Conservation (phyloP, 495 filamentous ascomycete genomes). For the Neurospora sp. region DNA sequence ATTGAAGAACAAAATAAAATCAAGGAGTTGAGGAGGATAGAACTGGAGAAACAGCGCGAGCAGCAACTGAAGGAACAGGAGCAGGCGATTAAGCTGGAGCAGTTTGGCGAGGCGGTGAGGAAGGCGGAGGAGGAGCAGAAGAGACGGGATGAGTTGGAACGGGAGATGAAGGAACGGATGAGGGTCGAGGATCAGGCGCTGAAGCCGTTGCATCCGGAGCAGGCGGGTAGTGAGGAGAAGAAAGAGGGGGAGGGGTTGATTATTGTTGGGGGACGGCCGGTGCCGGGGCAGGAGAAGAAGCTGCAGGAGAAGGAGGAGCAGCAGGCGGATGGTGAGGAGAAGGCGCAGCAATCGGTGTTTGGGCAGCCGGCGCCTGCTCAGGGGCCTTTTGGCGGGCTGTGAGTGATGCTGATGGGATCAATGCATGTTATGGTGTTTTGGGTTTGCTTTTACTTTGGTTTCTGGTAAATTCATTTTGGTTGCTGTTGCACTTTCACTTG, state of each 20-base stretch:
- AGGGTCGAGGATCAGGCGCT: slow-evolving; percentile 1
- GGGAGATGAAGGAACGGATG: slow-evolving; percentile 12
- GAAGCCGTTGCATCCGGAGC: background rate
- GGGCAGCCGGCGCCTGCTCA: background rate
- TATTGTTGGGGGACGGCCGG: background rate
- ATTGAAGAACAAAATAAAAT: slow-evolving; percentile 35
- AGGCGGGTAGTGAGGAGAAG: background rate
- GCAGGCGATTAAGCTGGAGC: slow-evolving; percentile 4
- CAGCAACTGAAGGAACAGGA: slow-evolving; percentile 5
- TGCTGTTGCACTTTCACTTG: background rate
- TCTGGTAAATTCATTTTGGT: background rate
- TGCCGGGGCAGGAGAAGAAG: background rate
- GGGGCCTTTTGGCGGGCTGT: background rate
- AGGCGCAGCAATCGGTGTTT: no score
- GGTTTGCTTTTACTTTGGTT: background rate
- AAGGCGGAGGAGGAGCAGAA: slow-evolving; percentile 9
- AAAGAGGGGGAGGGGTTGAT: background rate
- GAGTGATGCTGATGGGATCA: background rate
- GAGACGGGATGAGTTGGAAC: slow-evolving; percentile 5
- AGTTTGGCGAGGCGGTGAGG: slow-evolving; percentile 1
- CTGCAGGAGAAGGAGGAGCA: background rate
- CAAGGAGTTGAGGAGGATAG: slow-evolving; percentile 23
- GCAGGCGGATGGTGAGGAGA: background rate
- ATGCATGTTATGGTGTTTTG: background rate
- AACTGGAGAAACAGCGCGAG: background rate